These are phyloP conservation scores for Elaeis guineensis DNA, from an alignment of 176 grass and related monocot genomes.

Conservation along the genomic window DNA sequence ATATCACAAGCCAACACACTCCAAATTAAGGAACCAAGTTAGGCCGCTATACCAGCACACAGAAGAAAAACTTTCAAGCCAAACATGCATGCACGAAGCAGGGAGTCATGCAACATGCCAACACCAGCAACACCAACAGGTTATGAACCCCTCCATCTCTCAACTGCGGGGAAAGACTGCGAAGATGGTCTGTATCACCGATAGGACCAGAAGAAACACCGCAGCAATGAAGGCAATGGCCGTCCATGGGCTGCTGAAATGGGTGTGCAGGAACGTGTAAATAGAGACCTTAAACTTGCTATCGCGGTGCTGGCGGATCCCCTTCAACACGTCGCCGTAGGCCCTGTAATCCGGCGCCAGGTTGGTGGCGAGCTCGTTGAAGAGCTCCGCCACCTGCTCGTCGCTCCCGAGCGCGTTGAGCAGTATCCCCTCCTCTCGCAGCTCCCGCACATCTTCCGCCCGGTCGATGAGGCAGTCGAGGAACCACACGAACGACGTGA, in stretches of 20 bases:
- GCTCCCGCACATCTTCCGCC: neutral
- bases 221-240: neutral
- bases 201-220: neutral
- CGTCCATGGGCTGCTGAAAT: conserved; percentile 1
- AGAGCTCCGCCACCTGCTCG: neutral
- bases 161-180: too few species aligned
- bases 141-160: too few species aligned
- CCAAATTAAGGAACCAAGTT: too few species aligned
- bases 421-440: neutral
- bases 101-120: too few species aligned
- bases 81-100: too few species aligned
- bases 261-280: neutral
- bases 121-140: too few species aligned
- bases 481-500: conserved; percentile 2
- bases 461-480: neutral
- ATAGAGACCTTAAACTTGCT: neutral
- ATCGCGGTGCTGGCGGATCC: too few species aligned
- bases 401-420: conserved; percentile 5
- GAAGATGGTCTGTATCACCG: neutral
- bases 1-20: too few species aligned
- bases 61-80: too few species aligned
- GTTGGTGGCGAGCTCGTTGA: conserved; percentile 7
- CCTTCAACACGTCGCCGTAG: neutral
- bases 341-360: neutral
- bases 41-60: too few species aligned